phyloP scores from a whole-genome alignment of 192 early-diverging fungal genomes.

The Chytriomyces sp. region DNA sequence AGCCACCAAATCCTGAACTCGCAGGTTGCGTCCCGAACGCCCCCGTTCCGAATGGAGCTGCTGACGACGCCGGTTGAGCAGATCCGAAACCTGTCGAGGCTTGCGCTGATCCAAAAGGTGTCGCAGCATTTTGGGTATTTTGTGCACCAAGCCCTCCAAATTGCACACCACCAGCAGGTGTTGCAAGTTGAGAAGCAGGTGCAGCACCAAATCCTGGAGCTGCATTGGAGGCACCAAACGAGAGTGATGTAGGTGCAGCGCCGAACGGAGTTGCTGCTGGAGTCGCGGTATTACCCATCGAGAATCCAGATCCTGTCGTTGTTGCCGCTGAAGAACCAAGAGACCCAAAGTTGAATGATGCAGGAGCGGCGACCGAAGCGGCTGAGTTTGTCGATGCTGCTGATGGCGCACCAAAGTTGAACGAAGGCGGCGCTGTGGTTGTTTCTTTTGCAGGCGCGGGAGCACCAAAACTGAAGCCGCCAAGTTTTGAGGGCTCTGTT shows the following conservation, averaged over 20 bases:
- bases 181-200: background rate
- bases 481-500: background rate
- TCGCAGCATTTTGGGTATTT: no score
- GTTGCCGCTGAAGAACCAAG: background rate
- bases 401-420: conserved; percentile 3
- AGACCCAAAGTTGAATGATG: background rate
- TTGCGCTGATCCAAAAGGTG: no score
- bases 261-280: background rate
- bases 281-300: background rate
- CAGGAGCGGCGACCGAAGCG: background rate
- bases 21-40: background rate
- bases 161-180: background rate
- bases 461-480: background rate
- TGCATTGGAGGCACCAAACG: background rate
- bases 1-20: background rate
- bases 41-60: background rate
- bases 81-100: no score
- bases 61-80: no score
- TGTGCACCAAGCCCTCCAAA: no score
- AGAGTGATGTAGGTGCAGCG: background rate
- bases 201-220: background rate
- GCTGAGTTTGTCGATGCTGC: background rate
- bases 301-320: background rate
- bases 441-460: background rate
- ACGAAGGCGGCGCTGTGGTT: background rate